Evolutionary conservation across 164 flowering plant species (phyloP).

Genomic region (Stephania japonica): DNA sequence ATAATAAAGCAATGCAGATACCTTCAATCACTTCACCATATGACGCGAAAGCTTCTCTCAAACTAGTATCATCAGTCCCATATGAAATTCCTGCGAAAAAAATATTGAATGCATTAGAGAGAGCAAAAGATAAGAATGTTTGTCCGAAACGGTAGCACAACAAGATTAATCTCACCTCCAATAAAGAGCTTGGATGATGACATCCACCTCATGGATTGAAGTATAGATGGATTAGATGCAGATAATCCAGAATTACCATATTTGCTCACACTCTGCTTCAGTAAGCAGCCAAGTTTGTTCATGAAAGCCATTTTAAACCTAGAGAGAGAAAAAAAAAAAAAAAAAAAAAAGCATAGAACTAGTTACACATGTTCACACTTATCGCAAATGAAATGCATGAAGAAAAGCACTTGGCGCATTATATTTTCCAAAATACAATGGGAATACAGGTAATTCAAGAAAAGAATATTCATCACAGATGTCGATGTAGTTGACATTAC

Average conservation of each 20-base stretch:
- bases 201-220: constrained; percentile 46
- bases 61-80: constrained; percentile 33
- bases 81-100: constrained; percentile 34
- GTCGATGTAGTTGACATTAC: no score
- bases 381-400: background rate
- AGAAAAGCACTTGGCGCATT: background rate
- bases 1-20: constrained; percentile 6
- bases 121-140: background rate
- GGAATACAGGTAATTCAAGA: background rate
- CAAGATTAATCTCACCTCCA: constrained; percentile 33
- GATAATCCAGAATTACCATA: constrained; percentile 21
- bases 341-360: background rate
- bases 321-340: background rate
- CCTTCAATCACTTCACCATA: constrained; percentile 48
- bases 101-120: constrained; percentile 1
- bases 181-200: constrained; percentile 46
- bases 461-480: background rate
- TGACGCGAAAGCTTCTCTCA: constrained; percentile 32
- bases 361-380: background rate
- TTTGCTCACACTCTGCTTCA: constrained; percentile 29
- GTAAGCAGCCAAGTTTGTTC: constrained; percentile 35
- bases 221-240: constrained; percentile 30
- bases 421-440: background rate
- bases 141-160: background rate
- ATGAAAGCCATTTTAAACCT: constrained; percentile 33